A percentile compares a stretch with the other conserved stretches of the same genome.
Conservation (phyloP, 1,139 yeast species). For the Candida albicans region DNA sequence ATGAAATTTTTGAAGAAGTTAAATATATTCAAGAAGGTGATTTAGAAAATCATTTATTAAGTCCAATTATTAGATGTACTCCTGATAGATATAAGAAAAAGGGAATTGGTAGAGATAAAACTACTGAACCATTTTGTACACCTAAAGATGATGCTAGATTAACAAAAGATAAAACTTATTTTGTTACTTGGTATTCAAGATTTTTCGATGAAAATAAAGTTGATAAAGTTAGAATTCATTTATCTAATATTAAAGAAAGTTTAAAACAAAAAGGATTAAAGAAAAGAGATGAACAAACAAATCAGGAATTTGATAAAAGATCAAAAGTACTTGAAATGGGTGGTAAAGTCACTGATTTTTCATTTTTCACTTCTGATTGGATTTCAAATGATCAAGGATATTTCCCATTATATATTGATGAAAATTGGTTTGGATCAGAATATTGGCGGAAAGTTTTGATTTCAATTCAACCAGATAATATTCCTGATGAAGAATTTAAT, state of each 20-base stretch:
- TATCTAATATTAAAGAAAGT: conserved; percentile 62
- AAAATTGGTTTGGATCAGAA: conserved; percentile 59
- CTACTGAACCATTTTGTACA: conserved; percentile 77
- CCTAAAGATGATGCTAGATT: conserved; percentile 63
- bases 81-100: conserved; percentile 71
- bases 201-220: conserved; percentile 50
- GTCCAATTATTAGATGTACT: conserved; percentile 81
- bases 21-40: conserved; percentile 58
- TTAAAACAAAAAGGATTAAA: conserved; percentile 55
- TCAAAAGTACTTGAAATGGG: conserved; percentile 41
- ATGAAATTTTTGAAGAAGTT: conserved; percentile 56
- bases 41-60: conserved; percentile 62
- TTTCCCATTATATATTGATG: conserved; percentile 57
- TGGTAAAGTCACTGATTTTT: conserved; percentile 37
- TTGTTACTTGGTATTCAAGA: conserved; percentile 76
- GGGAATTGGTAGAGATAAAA: conserved; percentile 56
- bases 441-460: conserved; percentile 51
- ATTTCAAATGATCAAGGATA: conserved; percentile 62
- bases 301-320: conserved; percentile 22
- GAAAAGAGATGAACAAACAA: conserved; percentile 21
- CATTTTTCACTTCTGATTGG: conserved; percentile 76
- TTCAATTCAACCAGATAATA: conserved; percentile 69
- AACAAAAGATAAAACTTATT: conserved; percentile 62
- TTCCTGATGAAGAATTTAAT: conserved; percentile 66
- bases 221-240: conserved; percentile 63